Evolutionary conservation across 352 stramenopile genomes (phyloP).

Genomic region (Globisporangium recalcitrans): DNA sequence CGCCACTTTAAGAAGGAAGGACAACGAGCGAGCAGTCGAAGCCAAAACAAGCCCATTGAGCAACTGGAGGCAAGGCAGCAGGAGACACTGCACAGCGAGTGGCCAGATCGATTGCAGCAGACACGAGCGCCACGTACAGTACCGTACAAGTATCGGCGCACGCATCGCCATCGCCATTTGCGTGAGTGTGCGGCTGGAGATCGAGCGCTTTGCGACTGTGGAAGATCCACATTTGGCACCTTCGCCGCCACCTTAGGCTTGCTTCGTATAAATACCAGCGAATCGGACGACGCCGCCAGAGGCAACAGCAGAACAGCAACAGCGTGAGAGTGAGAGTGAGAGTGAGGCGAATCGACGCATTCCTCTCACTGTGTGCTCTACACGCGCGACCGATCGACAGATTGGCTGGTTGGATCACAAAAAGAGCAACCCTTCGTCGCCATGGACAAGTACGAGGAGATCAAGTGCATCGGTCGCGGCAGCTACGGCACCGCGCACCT

Average conservation of each 20-base stretch:
- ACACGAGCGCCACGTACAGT: not conserved
- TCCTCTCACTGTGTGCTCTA: not conserved
- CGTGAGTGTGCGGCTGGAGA: not conserved
- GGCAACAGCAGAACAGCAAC: not conserved
- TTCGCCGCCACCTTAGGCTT: not conserved
- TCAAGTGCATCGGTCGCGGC: conserved; percentile 68
- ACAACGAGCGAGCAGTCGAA: not conserved
- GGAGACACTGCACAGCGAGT: not conserved
- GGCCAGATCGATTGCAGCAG: not conserved
- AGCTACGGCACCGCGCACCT: conserved; percentile 75
- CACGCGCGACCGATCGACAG: not conserved
- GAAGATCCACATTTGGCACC: not conserved
- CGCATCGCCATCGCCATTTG: not conserved
- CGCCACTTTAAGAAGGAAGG: not conserved
- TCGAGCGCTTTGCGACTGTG: not conserved
- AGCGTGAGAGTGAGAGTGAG: not conserved
- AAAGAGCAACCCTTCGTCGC: not conserved
- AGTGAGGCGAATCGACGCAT: not conserved
- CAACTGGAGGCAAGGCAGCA: not conserved
- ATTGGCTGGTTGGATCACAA: not conserved
- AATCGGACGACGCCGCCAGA: not conserved
- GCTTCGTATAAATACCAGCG: conserved; percentile 9
- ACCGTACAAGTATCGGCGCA: no score
- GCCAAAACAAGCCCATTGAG: not conserved
- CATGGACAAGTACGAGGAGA: conserved; percentile 78